Base-by-base conservation (phyloP, 2,329 filamentous ascomycete genomes). In the Pseudogymnoascus sp. region DNA sequence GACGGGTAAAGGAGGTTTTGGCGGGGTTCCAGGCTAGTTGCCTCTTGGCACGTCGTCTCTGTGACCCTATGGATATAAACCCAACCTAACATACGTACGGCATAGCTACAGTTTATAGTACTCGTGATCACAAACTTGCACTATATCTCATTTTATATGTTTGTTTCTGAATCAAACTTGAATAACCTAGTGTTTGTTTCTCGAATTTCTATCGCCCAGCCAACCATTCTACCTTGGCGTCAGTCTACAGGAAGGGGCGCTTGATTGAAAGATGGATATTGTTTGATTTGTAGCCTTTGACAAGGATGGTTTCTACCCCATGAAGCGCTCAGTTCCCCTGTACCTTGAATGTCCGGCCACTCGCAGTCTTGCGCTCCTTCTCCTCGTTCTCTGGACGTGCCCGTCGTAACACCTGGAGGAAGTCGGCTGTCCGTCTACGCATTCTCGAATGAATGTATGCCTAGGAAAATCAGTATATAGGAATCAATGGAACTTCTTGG, bases 401-500 rank as follows among this genome's bases (percentile, higher is more conserved):
- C 79, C 96, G 86, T 75, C 96, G 93, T 68, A 99, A 84, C n/a
- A 99, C 93, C 84, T 99, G 96, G 64, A 99, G 86, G 81, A 99
- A 99, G 76, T 99, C 96, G 60, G 95, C 95, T 8, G 96, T 99
- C 76, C 95, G 86, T 81, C 93, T 91, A 74, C 95, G 88, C 95
- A 99, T 99, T 72, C 96, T 86, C 35, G 93, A 96, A 82, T 99
- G 95, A 68, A 99, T 99, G 74, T 97, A 99, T 62, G 96, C 95
- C 85, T 87, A 67, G 6, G 59, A 61, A 42, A 31, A 50, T 68
- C 16, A 64, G 61, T n/a, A 62, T 64, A 35, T 31, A 56, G 64
- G 61, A 68, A 59, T 67, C 64, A 40, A 63, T 37, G 13, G 11
- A 42, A 35, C 50, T 64, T 38, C 59, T 40, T 8, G 4, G 11